Evolutionary conservation across 768 basidiomycete genomes (phyloP).

Genomic region (Sporobolomyces phaffii): DNA sequence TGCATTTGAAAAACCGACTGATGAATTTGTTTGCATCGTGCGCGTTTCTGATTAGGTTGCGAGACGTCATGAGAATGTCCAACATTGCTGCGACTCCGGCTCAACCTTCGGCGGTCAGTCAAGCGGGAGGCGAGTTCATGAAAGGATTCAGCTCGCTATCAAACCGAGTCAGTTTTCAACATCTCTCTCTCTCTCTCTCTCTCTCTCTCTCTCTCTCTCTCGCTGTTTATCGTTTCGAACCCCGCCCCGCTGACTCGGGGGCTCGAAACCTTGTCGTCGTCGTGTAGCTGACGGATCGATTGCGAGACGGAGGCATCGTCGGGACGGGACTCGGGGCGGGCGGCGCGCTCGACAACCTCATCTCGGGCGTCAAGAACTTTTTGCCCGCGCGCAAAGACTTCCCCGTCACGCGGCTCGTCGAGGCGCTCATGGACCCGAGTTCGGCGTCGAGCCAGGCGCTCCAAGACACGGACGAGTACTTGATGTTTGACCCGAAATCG

Average conservation of each 20-base stretch:
- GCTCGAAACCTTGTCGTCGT: background rate
- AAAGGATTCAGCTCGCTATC: constrained; percentile 88
- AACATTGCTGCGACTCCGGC: constrained; percentile 58
- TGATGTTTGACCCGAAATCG: constrained; percentile 80
- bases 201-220: too few relatives aligned
- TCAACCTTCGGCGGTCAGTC: constrained; percentile 41
- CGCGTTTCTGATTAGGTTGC: constrained; percentile 51
- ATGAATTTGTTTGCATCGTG: too few relatives aligned
- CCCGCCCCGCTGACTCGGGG: too few relatives aligned
- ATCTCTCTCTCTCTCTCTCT: background rate
- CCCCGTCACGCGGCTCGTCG: constrained; percentile 82
- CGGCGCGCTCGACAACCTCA: constrained; percentile 73
- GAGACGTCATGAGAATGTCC: constrained; percentile 90
- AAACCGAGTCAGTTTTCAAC: constrained; percentile 73
- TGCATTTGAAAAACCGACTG: too few relatives aligned
- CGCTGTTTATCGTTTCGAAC: too few relatives aligned
- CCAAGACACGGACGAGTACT: constrained; percentile 90
- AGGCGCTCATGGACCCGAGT: constrained; percentile 96
- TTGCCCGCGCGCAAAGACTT: constrained; percentile 89
- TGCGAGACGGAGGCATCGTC: constrained; percentile 81
- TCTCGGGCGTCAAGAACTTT: constrained; percentile 97
- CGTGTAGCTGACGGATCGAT: constrained; percentile 73
- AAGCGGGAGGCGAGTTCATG: constrained; percentile 76
- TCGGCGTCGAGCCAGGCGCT: constrained; percentile 88
- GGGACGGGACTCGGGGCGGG: too few relatives aligned